Conservation (phyloP, 2,329 filamentous ascomycete species). For the Ceratocystis cubensis region DNA sequence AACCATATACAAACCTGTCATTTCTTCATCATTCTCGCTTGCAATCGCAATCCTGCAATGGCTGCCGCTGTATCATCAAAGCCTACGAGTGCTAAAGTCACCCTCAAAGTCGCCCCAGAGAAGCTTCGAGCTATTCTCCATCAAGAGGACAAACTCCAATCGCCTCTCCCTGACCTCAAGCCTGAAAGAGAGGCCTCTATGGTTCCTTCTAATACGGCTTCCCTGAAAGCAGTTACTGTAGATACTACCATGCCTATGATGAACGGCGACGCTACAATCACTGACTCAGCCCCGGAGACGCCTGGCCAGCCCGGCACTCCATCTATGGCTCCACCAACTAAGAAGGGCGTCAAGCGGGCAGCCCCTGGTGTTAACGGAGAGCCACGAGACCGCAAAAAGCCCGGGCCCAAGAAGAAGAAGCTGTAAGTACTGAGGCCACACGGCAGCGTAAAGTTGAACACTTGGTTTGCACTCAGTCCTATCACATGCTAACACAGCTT, state of each 20-base stretch:
- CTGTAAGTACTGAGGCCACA: constrained; percentile 50
- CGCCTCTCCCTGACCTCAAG: constrained; percentile 33
- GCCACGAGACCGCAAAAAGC: constrained; percentile 69
- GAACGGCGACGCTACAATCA: constrained; percentile 41
- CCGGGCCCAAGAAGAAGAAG: constrained; percentile 92
- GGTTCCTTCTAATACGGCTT: too few species aligned
- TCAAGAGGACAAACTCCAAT: constrained; percentile 31
- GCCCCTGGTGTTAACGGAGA: constrained; percentile 51
- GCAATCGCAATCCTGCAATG: constrained; percentile 12
- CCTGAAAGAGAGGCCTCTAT: constrained; percentile 20
- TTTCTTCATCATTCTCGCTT: too few species aligned
- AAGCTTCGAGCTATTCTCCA: constrained; percentile 40
- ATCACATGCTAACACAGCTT: constrained; percentile 17
- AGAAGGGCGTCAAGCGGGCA: constrained; percentile 61
- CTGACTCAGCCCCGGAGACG: constrained; percentile 48
- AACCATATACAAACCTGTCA: too few species aligned
- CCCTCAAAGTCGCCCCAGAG: constrained; percentile 39
- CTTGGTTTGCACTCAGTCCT: constrained; percentile 4
- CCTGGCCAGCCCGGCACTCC: constrained; percentile 45
- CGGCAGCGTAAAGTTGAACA: constrained; percentile 31
- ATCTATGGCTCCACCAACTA: constrained; percentile 56
- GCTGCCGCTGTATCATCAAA: constrained; percentile 17
- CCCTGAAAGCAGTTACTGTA: background rate
- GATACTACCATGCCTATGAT: constrained; percentile 28
- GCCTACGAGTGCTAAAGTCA: constrained; percentile 34